Base-by-base conservation (phyloP, 441 rosid species). In the Isatis lusitanica region DNA sequence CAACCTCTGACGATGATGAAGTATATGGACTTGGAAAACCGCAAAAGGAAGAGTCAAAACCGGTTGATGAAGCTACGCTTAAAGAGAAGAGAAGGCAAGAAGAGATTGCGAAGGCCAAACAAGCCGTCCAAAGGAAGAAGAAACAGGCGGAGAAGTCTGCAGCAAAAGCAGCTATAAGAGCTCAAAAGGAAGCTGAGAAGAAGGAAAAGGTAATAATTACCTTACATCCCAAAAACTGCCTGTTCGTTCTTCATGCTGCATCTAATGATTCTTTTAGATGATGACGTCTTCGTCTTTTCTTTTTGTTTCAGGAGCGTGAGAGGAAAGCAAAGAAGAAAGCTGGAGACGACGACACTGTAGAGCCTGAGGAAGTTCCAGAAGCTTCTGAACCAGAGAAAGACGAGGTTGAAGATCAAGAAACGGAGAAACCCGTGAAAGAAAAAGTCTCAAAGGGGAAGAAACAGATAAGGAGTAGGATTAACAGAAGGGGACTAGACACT, bases 101-200 rank as follows among this genome's bases (percentile, higher is more conserved):
- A 81, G 93, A 89, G 79, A 83, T 86, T 10, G 88, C 83, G 7
- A 90, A 93, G 83, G 87, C 90, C 51, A 89, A 86, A 80, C 88
- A 80, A 79, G 97, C 95, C 52, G 74, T 85, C 89, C 95, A 93
- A 74, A 86, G 98, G 81, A 90, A 93, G 88, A 89, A 85, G 84
- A 93, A 84, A 82, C 56, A 80, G 84, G 97, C 95, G 2, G 97
- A 89, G 68, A 89, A 88, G 81, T 81, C 90, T 64, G 97, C 97
- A n/a, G 86, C 85, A 21, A 93, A 93, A 82, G 93, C 91, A 24
- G 90, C 92, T 21, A 60, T 74, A 12, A 85, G 89, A 85, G 95
- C 96, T 76, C 85, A 83, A 79, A 90, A 87, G 87, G 96, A 92
- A 74, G 94, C 92, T 48, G 95, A 93, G 70, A 93, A 87, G 86